A percentile compares a stretch with the other conserved stretches of the same genome.
phyloP scores from a whole-genome alignment of 192 early-diverging fungal genomes.

The Phlyctochytrium planicorne region DNA sequence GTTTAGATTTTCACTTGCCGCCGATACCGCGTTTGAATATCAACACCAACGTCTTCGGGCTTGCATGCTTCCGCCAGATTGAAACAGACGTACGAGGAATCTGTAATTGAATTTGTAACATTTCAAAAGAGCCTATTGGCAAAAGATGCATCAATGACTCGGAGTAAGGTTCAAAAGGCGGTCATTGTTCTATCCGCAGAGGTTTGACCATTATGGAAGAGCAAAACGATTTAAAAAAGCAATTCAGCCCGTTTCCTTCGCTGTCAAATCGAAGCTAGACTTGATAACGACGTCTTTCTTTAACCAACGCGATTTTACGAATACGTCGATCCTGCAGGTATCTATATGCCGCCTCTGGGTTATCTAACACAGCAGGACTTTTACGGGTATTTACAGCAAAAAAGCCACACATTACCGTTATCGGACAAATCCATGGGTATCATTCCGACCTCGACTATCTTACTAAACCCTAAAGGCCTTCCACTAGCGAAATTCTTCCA shows the following conservation, averaged over 20 bases:
- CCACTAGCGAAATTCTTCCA: slow-evolving; percentile 14
- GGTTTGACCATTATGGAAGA: not conserved
- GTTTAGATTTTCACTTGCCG: not conserved
- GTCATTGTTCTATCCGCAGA: slow-evolving; percentile 24
- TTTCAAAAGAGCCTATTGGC: slow-evolving; percentile 5
- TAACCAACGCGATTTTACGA: slow-evolving; percentile 20
- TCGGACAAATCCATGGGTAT: too few relatives aligned
- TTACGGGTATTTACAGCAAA: slow-evolving; percentile 11
- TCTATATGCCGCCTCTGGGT: not conserved
- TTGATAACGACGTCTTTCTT: slow-evolving; percentile 21
- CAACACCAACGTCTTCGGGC: not conserved
- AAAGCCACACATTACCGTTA: not conserved
- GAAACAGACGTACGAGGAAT: not conserved
- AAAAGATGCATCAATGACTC: slow-evolving; percentile 14
- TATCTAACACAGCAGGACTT: slow-evolving; percentile 11
- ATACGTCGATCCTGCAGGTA: slow-evolving; percentile 17
- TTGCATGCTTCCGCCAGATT: not conserved
- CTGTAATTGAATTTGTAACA: too few relatives aligned
- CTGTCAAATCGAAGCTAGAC: slow-evolving; percentile 5
- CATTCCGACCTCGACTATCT: too few relatives aligned
- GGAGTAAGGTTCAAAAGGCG: slow-evolving; percentile 28
- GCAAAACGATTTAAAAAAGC: not conserved
- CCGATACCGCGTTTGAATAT: not conserved
- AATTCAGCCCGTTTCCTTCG: slow-evolving; percentile 1
- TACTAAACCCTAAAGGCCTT: slow-evolving; percentile 7